phyloP scores from a whole-genome alignment of 2,329 filamentous ascomycete genomes.

The Exserohilum rostratum region DNA sequence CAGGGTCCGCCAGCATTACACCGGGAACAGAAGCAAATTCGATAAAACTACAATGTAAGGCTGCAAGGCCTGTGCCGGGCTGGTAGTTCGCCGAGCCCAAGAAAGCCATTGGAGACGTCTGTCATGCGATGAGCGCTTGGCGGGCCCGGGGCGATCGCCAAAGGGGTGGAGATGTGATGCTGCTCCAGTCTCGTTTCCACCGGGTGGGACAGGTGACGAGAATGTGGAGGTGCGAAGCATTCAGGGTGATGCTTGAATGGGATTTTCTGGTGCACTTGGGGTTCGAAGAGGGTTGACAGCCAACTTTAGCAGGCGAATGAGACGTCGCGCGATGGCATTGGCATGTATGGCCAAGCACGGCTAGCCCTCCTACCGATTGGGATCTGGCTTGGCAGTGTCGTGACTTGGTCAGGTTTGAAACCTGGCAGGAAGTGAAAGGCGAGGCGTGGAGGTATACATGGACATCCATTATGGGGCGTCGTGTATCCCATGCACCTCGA shows the following conservation, averaged over 20 bases:
- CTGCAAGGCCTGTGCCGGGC: conserved; percentile 32
- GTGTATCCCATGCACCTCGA: conserved; percentile 4
- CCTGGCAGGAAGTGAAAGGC: conserved; percentile 19
- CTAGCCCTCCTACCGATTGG: conserved; percentile 26
- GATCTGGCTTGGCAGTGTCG: conserved; percentile 19
- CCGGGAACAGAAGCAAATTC: conserved; percentile 29
- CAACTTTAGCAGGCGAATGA: conserved; percentile 38
- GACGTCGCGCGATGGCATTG: conserved; percentile 19
- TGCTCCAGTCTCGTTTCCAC: conserved; percentile 39
- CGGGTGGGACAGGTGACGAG: conserved; percentile 26
- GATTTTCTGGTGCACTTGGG: conserved; percentile 36
- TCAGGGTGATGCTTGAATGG: conserved; percentile 27
- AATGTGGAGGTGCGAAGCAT: conserved; percentile 23
- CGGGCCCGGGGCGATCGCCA: conserved; percentile 12
- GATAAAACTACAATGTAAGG: conserved; percentile 15
- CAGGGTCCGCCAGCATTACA: conserved; percentile 28
- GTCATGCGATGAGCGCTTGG: conserved; percentile 28
- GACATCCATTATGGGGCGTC: conserved; percentile 15
- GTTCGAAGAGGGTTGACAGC: conserved; percentile 35
- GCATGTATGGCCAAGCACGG: conserved; percentile 40
- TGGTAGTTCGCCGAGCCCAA: conserved; percentile 16
- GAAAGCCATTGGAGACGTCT: conserved; percentile 30
- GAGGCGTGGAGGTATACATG: conserved; percentile 21
- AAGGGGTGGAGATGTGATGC: conserved; percentile 29
- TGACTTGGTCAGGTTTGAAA: conserved; percentile 31